phyloP scores from a whole-genome alignment of 306 rosid species.

The Sicyos baderoa region DNA sequence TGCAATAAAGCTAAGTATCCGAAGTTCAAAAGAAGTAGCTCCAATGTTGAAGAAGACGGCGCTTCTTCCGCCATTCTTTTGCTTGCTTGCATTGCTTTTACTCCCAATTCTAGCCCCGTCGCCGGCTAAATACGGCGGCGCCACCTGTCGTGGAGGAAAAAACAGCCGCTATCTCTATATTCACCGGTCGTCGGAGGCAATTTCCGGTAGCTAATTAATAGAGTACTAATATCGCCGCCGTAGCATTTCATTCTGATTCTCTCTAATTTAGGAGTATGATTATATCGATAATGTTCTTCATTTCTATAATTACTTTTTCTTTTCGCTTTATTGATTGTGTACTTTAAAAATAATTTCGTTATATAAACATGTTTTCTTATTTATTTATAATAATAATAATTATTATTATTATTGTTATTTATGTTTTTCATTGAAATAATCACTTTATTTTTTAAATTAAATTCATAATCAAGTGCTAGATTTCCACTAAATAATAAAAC shows the following conservation, averaged over 20 bases:
- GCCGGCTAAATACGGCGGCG: neutral
- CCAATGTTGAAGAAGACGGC: conserved; percentile 72
- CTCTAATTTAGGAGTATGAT: conserved; percentile 7
- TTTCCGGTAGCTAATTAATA: conserved; percentile 3
- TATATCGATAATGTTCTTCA: neutral
- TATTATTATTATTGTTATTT: too few species aligned
- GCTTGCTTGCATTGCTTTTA: conserved; percentile 91
- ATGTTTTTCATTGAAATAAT: too few species aligned
- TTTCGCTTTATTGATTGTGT: neutral
- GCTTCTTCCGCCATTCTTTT: conserved; percentile 83
- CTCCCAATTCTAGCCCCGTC: conserved; percentile 29
- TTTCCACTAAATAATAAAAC: too few species aligned
- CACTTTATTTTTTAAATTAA: too few species aligned
- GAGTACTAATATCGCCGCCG: neutral
- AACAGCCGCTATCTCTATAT: neutral
- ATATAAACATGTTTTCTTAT: neutral
- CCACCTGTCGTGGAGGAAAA: neutral
- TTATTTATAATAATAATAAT: too few species aligned
- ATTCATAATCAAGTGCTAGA: too few species aligned
- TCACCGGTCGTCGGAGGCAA: neutral
- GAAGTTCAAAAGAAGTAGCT: conserved; percentile 84
- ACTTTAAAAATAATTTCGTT: neutral
- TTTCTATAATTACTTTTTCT: neutral
- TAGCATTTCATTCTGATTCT: neutral
- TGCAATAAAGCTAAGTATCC: conserved; percentile 65